Conservation (phyloP, 306 rosid species). For the Pyrus betulifolia region DNA sequence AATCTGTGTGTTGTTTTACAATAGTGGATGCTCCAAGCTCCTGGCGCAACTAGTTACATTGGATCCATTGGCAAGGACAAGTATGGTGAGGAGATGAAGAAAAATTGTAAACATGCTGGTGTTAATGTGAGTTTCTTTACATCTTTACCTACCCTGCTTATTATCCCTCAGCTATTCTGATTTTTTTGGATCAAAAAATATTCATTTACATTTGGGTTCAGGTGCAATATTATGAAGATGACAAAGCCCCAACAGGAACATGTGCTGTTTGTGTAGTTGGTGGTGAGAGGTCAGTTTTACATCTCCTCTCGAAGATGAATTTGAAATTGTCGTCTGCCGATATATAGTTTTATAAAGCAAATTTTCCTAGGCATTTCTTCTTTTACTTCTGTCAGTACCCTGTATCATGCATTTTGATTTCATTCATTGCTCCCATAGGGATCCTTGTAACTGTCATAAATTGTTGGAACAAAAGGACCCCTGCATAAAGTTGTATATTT, state of each 20-base stretch:
- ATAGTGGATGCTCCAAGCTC: conserved; percentile 87
- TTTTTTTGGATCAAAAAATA: neutral
- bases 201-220: conserved; percentile 13
- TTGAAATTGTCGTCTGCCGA: neutral
- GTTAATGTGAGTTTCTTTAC: conserved; percentile 53
- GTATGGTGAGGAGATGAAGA: conserved; percentile 85
- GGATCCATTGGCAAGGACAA: conserved; percentile 96
- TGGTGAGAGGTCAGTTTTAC: conserved; percentile 66
- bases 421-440: neutral
- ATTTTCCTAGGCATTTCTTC: neutral
- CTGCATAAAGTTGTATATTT: neutral
- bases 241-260: conserved; percentile 81
- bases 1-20: neutral
- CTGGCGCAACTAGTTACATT: conserved; percentile 83
- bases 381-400: neutral
- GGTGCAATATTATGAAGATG: conserved; percentile 89
- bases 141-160: conserved; percentile 4
- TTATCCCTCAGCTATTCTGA: neutral
- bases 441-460: neutral
- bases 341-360: neutral
- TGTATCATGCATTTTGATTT: neutral
- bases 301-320: neutral
- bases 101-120: conserved; percentile 58
- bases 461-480: neutral
- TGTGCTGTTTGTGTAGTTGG: conserved; percentile 94